These are phyloP conservation scores for Rhizopogon salebrosus DNA, from an alignment of 768 basidiomycete genomes.

Conservation along the genomic window DNA sequence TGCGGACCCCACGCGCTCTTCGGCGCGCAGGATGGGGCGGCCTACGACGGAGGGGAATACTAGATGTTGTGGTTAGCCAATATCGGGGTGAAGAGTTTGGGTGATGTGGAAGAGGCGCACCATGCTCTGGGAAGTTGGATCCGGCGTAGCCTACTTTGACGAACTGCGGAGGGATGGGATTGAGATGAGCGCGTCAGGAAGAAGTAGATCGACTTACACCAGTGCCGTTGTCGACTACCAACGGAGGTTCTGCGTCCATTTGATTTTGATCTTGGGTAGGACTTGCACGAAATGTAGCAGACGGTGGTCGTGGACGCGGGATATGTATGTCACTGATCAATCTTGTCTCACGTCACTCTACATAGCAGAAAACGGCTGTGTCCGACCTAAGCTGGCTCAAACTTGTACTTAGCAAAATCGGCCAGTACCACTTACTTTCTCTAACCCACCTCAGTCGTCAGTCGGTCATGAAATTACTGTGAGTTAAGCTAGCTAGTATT, in stretches of 20 bases:
- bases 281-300: not conserved
- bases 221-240: slow-evolving; percentile 88
- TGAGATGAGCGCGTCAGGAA: slow-evolving; percentile 5
- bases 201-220: slow-evolving; percentile 49
- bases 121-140: slow-evolving; percentile 93
- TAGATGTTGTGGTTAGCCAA: not conserved
- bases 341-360: not conserved
- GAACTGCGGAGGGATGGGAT: slow-evolving; percentile 46
- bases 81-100: not conserved
- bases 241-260: slow-evolving; percentile 37
- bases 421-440: not conserved
- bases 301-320: not conserved
- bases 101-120: slow-evolving; percentile 39
- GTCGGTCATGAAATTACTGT: not conserved
- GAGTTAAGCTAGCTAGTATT: not conserved
- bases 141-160: slow-evolving; percentile 90
- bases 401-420: too few species aligned
- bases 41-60: slow-evolving; percentile 97
- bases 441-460: not conserved
- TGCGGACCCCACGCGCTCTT: slow-evolving; percentile 84
- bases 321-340: slow-evolving; percentile 1
- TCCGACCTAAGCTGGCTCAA: too few species aligned
- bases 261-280: not conserved
- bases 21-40: slow-evolving; percentile 93
- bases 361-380: not conserved